Conservation (phyloP, 768 basidiomycete species). For the Boletus barrowsii region DNA sequence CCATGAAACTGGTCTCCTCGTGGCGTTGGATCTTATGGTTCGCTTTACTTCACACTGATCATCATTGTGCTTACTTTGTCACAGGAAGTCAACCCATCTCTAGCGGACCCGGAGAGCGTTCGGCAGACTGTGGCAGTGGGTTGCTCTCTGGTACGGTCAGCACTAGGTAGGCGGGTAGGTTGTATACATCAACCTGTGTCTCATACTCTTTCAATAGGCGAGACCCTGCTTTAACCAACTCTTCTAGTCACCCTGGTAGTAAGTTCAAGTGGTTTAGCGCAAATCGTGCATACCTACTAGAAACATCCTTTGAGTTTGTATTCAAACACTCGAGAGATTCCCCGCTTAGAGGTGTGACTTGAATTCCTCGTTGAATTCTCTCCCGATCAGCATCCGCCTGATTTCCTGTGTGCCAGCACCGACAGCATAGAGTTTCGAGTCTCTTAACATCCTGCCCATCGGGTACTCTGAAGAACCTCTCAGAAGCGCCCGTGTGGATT, state of each 20-base stretch:
- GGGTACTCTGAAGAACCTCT: slow-evolving; percentile 68
- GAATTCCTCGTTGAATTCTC: slow-evolving; percentile 83
- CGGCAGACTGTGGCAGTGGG: slow-evolving; percentile 88
- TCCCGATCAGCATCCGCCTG: slow-evolving; percentile 87
- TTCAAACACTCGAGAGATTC: not conserved
- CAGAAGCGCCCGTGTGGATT: not conserved
- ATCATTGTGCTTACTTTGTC: slow-evolving; percentile 9
- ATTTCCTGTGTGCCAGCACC: slow-evolving; percentile 98
- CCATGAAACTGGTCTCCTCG: slow-evolving; percentile 87
- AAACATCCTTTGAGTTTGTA: not conserved
- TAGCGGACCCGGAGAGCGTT: slow-evolving; percentile 71
- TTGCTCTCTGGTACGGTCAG: slow-evolving; percentile 79
- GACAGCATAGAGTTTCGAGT: slow-evolving; percentile 86
- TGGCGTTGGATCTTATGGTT: slow-evolving; percentile 93
- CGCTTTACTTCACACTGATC: slow-evolving; percentile 18
- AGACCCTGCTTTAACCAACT: slow-evolving; percentile 30
- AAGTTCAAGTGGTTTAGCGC: not conserved
- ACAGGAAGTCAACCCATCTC: slow-evolving; percentile 95
- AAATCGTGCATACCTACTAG: not conserved
- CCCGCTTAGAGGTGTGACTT: slow-evolving; percentile 12
- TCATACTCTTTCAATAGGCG: slow-evolving; percentile 25
- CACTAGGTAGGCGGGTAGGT: slow-evolving; percentile 57
- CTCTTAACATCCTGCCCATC: slow-evolving; percentile 81
- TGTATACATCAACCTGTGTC: not conserved
- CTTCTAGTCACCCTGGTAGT: not conserved